A percentile compares a stretch with the other conserved stretches of the same genome.
These are phyloP conservation scores for Daedalea quercina DNA, from an alignment of 768 basidiomycete genomes.

Conservation along the genomic window DNA sequence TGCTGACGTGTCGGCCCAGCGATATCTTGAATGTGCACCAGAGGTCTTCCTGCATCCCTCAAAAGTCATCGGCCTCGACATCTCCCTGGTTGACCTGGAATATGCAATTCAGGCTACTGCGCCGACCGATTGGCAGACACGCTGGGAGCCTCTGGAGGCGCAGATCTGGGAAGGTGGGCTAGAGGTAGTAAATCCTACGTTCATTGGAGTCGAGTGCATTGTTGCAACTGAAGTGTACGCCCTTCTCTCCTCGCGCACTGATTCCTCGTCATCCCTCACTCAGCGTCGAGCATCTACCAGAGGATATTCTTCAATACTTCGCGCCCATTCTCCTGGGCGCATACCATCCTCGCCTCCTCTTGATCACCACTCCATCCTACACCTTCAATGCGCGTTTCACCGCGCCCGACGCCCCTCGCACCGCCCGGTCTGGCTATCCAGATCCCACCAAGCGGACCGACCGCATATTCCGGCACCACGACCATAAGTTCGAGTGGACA, in stretches of 20 bases:
- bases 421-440: conserved; percentile 36
- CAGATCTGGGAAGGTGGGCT: conserved; percentile 74
- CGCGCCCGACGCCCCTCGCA: conserved; percentile 39
- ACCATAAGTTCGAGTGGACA: conserved; percentile 92
- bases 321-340: conserved; percentile 67
- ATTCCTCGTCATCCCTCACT: background rate
- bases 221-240: conserved; percentile 78
- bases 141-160: conserved; percentile 67
- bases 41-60: conserved; percentile 11
- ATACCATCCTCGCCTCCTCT: conserved; percentile 67
- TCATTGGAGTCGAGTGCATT: conserved; percentile 63
- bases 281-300: conserved; percentile 77
- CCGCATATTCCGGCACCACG: conserved; percentile 71
- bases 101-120: conserved; percentile 43
- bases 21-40: background rate
- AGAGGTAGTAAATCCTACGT: conserved; percentile 57
- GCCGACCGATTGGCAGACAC: conserved; percentile 14
- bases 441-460: conserved; percentile 76
- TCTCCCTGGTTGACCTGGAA: conserved; percentile 45
- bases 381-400: conserved; percentile 76
- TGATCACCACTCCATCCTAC: conserved; percentile 84
- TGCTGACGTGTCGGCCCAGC: background rate
- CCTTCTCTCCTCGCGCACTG: conserved; percentile 1
- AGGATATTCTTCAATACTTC: conserved; percentile 51
- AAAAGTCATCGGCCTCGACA: conserved; percentile 58